Evolutionary conservation across 805 yeast genomes (phyloP).

Genomic region (Barnettozyma californica): DNA sequence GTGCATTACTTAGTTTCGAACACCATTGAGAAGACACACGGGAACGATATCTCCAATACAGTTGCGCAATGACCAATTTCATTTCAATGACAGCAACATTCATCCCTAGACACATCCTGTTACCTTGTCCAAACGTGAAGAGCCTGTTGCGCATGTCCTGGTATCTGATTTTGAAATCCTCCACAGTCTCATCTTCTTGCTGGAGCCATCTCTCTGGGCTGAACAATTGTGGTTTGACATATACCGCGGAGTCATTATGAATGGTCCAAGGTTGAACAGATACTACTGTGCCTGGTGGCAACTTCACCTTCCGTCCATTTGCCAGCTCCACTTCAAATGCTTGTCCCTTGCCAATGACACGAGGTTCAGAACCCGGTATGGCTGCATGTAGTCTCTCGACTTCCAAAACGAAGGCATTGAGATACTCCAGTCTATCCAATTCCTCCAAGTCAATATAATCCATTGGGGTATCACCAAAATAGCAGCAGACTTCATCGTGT

Average conservation of each 20-base stretch:
- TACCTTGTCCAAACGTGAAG: constrained; percentile 70
- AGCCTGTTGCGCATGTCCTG: constrained; percentile 45
- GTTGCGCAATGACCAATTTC: constrained; percentile 48
- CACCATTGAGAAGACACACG: constrained; percentile 42
- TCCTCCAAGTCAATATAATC: constrained; percentile 26
- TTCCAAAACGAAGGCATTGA: constrained; percentile 61
- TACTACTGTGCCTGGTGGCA: constrained; percentile 52
- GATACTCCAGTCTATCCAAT: constrained; percentile 49
- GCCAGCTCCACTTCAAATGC: constrained; percentile 16
- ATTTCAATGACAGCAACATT: constrained; percentile 62
- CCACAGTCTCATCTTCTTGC: constrained; percentile 30
- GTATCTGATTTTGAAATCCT: constrained; percentile 32
- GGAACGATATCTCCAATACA: constrained; percentile 46
- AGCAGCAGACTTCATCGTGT: constrained; percentile 37
- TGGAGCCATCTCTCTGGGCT: constrained; percentile 62
- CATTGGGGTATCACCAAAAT: constrained; percentile 29
- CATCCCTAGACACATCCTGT: constrained; percentile 72
- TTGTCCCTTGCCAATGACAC: constrained; percentile 36
- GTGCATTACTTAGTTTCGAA: constrained; percentile 22
- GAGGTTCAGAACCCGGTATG: constrained; percentile 70
- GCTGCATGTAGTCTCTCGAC: constrained; percentile 59
- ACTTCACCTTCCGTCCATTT: constrained; percentile 17
- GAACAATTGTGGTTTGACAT: constrained; percentile 42
- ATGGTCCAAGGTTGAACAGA: constrained; percentile 64
- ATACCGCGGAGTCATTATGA: constrained; percentile 47